phyloP scores from a whole-genome alignment of 2,329 filamentous ascomycete genomes.

The Neonectria neomacrospora region DNA sequence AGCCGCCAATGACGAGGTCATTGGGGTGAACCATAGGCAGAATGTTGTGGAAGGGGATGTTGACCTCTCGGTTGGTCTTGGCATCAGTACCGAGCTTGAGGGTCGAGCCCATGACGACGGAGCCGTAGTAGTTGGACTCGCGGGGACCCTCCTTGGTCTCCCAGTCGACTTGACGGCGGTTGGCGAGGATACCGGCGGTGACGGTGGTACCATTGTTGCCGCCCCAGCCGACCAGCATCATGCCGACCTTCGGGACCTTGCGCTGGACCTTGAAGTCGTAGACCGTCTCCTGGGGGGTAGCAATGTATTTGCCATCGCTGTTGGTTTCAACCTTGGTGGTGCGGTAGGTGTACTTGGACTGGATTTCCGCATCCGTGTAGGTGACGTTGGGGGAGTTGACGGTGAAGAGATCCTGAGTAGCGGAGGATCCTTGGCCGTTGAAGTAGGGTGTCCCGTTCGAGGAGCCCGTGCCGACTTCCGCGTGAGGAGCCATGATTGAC shows the following conservation, averaged over 20 bases:
- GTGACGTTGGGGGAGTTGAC: slow-evolving; percentile 93
- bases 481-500: slow-evolving; percentile 88
- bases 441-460: slow-evolving; percentile 69
- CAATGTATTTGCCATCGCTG: slow-evolving; percentile 80
- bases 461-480: slow-evolving; percentile 68
- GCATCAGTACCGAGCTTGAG: slow-evolving; percentile 93
- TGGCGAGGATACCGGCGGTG: slow-evolving; percentile 96
- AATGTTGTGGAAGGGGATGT: slow-evolving; percentile 94
- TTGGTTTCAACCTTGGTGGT: slow-evolving; percentile 84
- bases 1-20: slow-evolving; percentile 92
- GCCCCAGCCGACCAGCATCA: slow-evolving; percentile 98
- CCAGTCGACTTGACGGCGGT: slow-evolving; percentile 87
- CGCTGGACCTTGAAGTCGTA: slow-evolving; percentile 99
- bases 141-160: slow-evolving; percentile 91
- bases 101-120: slow-evolving; percentile 95
- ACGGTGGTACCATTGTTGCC: slow-evolving; percentile 99
- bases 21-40: slow-evolving; percentile 98
- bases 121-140: slow-evolving; percentile 96
- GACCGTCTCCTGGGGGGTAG: slow-evolving; percentile 85
- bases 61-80: slow-evolving; percentile 87
- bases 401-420: slow-evolving; percentile 75
- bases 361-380: slow-evolving; percentile 90
- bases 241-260: slow-evolving; percentile 89
- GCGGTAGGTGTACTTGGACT: slow-evolving; percentile 94
- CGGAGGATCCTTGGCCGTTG: slow-evolving; percentile 52